Base-by-base conservation (phyloP, 2,329 filamentous ascomycete genomes). In the Rhytidhysteron rufulum region DNA sequence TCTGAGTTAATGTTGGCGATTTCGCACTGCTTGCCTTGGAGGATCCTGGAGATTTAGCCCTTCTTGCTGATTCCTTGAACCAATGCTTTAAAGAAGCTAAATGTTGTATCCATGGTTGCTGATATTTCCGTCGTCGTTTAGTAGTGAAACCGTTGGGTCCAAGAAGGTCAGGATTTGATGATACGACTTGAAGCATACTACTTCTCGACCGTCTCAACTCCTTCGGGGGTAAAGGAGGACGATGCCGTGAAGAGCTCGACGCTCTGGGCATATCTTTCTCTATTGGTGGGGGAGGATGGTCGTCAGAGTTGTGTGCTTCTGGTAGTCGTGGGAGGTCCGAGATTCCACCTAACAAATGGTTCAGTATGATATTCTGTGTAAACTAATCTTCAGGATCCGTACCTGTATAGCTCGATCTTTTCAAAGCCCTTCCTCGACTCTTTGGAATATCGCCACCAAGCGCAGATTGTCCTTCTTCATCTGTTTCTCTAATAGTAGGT, bases 181-280 rank as follows among this genome's bases (percentile, higher is more conserved):
- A 85, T 29, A 94, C 88, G 4, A 94, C 79, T 58, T 95, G 88
- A 22, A 96, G 76, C 48, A 88, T 93, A 51, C 89, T 95, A 31
- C 87, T 86, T 44, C 88, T 77, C 50, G 86, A 86, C 52, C 85
- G 76, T 43, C 86, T 81, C 47, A 62, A 43, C 50, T 96, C 90
- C 62, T 96, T 96, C 2, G 91, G 89, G 31, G 91, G 91, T 8
- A 86, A 87, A 30, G 87, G 74, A 5, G 90, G 84, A 34, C 87
- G 82, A 45, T 86, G 82, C 44, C 85, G 75, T 21, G 88, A 89
- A 10, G 88, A 88, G 55, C 86, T 89, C 17, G 77, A 77, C 15
- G 85, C 90, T 24, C 87, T 79, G 39, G 85, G 72, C 4, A 83
- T 84, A 57, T 88, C 83, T 58, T 91, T 91, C 56, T 93, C 86